Evolutionary conservation across 1,284 basidiomycete genomes (phyloP).

Genomic region (Heterobasidion annosum): DNA sequence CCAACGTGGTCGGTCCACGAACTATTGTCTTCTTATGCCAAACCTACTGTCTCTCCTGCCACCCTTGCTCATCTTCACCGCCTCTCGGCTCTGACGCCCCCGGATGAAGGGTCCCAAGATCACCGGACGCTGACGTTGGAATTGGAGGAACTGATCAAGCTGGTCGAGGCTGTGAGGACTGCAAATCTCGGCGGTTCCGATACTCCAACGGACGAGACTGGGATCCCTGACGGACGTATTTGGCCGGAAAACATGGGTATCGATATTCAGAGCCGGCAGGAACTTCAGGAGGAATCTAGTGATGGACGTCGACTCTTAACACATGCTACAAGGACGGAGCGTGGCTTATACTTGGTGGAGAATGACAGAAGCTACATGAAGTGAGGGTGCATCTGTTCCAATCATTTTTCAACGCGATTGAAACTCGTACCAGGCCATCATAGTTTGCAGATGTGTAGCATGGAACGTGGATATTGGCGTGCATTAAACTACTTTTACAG

Average conservation of each 20-base stretch:
- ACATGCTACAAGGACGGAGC: slow-evolving; percentile 37
- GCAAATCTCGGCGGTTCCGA: slow-evolving; percentile 31
- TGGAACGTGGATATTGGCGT: too few relatives aligned
- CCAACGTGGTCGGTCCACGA: slow-evolving; percentile 73
- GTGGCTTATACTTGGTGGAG: slow-evolving; percentile 37
- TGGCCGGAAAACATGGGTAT: slow-evolving; percentile 31
- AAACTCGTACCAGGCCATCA: too few relatives aligned
- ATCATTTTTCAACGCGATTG: too few relatives aligned
- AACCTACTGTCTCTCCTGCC: slow-evolving; percentile 43
- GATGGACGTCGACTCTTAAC: slow-evolving; percentile 36
- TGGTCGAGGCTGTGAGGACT: slow-evolving; percentile 72
- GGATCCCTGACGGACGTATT: slow-evolving; percentile 35
- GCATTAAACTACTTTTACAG: too few relatives aligned
- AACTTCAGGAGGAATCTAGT: slow-evolving; percentile 18
- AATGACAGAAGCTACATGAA: slow-evolving; percentile 22
- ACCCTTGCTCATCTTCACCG: slow-evolving; percentile 56
- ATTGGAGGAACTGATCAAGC: slow-evolving; percentile 58
- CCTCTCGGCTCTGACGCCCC: slow-evolving; percentile 62
- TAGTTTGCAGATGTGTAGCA: too few relatives aligned
- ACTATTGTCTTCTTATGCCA: slow-evolving; percentile 66
- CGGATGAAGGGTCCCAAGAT: slow-evolving; percentile 41
- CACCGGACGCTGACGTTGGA: slow-evolving; percentile 41
- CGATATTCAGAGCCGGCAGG: slow-evolving; percentile 13
- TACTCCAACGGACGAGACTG: slow-evolving; percentile 9
- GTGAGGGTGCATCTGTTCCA: slow-evolving; percentile 2